phyloP scores from a whole-genome alignment of 352 stramenopile genomes.

The Peronospora farinosa region DNA sequence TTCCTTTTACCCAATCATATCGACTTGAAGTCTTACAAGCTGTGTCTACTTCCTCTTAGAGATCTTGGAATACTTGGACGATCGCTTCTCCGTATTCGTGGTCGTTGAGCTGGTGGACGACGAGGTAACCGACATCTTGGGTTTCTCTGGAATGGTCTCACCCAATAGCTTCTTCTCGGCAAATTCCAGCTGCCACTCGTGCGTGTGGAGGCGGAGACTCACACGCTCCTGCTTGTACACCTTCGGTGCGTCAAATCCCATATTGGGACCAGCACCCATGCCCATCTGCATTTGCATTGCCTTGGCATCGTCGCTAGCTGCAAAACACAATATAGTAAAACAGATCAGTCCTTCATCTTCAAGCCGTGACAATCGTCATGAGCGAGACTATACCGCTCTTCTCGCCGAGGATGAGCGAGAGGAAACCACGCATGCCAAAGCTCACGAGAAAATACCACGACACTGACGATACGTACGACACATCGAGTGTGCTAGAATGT shows the following conservation, averaged over 20 bases:
- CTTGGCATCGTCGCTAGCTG: constrained; percentile 82
- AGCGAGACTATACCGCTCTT: constrained; percentile 47
- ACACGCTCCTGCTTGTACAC: constrained; percentile 88
- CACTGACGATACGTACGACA: constrained; percentile 95
- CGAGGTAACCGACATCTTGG: constrained; percentile 23
- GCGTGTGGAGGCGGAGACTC: constrained; percentile 72
- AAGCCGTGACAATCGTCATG: background rate
- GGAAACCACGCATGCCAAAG: constrained; percentile 96
- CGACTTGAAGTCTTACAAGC: background rate
- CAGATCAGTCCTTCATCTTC: constrained; percentile 1
- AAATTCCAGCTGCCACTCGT: constrained; percentile 76
- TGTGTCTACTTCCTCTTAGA: constrained; percentile 51
- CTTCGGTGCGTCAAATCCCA: constrained; percentile 86
- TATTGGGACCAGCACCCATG: constrained; percentile 78
- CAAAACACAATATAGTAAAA: background rate
- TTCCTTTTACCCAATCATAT: constrained; percentile 7
- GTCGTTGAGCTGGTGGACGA: constrained; percentile 16
- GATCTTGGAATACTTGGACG: constrained; percentile 74
- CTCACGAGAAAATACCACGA: constrained; percentile 99
- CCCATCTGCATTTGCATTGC: constrained; percentile 91
- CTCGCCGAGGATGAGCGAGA: constrained; percentile 93
- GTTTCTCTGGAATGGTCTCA: constrained; percentile 49
- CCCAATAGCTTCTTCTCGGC: constrained; percentile 81
- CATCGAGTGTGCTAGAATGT: constrained; percentile 87
- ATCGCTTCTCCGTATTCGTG: constrained; percentile 40